A percentile compares a stretch with the other conserved stretches of the same genome.
These are phyloP conservation scores for Geotrichum fermentans DNA, from an alignment of 1,139 yeast genomes.

Conservation along the genomic window DNA sequence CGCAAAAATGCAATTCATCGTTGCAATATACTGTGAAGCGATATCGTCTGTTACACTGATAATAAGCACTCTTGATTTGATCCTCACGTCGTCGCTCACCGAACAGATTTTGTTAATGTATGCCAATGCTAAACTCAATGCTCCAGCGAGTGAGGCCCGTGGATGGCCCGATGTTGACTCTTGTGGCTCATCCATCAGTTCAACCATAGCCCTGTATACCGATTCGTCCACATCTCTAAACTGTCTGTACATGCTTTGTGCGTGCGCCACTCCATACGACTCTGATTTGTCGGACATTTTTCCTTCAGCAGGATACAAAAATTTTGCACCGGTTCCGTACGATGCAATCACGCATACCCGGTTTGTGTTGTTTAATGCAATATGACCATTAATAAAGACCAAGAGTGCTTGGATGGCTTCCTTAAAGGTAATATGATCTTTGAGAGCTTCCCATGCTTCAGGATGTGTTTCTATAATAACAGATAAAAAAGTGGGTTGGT, in stretches of 20 bases:
- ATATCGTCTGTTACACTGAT: slow-evolving; percentile 74
- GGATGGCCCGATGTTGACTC: slow-evolving; percentile 15
- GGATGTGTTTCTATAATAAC: slow-evolving; percentile 79
- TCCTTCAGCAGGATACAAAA: slow-evolving; percentile 58
- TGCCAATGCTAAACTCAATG: slow-evolving; percentile 69
- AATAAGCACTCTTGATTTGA: slow-evolving; percentile 69
- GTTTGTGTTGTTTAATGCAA: slow-evolving; percentile 79
- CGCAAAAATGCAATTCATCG: slow-evolving; percentile 94
- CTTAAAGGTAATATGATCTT: slow-evolving; percentile 45
- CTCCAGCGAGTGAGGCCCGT: slow-evolving; percentile 59
- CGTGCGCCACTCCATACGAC: slow-evolving; percentile 28
- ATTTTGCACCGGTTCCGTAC: slow-evolving; percentile 63
- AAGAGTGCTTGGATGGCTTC: slow-evolving; percentile 57
- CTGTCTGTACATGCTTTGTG: slow-evolving; percentile 69
- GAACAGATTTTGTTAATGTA: slow-evolving; percentile 61
- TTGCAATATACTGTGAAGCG: slow-evolving; percentile 79
- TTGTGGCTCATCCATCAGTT: slow-evolving; percentile 40
- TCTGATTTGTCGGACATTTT: slow-evolving; percentile 20
- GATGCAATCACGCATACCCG: slow-evolving; percentile 79
- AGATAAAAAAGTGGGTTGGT: slow-evolving; percentile 76
- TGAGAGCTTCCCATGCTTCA: slow-evolving; percentile 60
- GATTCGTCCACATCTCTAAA: slow-evolving; percentile 77
- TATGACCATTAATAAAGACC: slow-evolving; percentile 77
- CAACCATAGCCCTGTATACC: slow-evolving; percentile 58
- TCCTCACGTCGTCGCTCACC: slow-evolving; percentile 32